These are phyloP conservation scores for Globisporangium barbulae DNA, from an alignment of 352 stramenopile species.

Conservation along the genomic window DNA sequence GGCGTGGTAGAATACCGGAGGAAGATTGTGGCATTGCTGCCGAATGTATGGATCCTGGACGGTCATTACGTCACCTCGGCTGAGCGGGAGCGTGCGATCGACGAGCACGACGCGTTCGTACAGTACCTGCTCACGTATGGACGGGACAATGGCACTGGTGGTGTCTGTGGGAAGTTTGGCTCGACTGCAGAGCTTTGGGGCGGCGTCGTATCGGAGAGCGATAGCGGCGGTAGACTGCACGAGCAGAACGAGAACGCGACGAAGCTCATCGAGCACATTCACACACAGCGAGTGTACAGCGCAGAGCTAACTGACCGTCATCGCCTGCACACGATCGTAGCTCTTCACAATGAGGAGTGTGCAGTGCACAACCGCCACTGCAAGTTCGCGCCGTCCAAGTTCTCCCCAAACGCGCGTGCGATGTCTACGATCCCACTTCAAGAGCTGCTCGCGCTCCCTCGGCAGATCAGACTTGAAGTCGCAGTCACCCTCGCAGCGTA, in stretches of 20 bases:
- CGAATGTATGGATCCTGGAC: conserved; percentile 58
- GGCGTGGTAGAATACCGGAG: conserved; percentile 30
- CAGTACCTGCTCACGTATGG: conserved; percentile 18
- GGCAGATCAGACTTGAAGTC: conserved; percentile 30
- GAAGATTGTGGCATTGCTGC: conserved; percentile 45
- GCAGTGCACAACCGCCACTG: conserved; percentile 41
- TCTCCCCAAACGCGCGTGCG: conserved; percentile 23
- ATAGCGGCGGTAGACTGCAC: neutral
- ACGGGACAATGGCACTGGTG: neutral
- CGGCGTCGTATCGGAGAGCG: neutral
- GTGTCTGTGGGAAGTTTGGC: conserved; percentile 23
- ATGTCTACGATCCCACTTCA: conserved; percentile 36
- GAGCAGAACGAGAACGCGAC: conserved; percentile 12
- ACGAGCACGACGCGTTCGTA: conserved; percentile 39
- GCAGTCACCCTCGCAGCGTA: conserved; percentile 29
- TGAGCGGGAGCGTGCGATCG: conserved; percentile 38
- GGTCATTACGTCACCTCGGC: conserved; percentile 45
- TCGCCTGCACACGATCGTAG: conserved; percentile 34
- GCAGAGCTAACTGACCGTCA: conserved; percentile 25
- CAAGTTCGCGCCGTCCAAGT: conserved; percentile 40
- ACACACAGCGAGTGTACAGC: conserved; percentile 4
- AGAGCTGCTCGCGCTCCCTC: conserved; percentile 27
- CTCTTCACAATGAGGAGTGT: conserved; percentile 46
- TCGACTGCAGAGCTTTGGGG: conserved; percentile 36
- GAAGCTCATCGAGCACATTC: conserved; percentile 22